A percentile compares a stretch with the other conserved stretches of the same genome.
Conservation (phyloP, 78 protist species). For the Creolimax fragrantissima region DNA sequence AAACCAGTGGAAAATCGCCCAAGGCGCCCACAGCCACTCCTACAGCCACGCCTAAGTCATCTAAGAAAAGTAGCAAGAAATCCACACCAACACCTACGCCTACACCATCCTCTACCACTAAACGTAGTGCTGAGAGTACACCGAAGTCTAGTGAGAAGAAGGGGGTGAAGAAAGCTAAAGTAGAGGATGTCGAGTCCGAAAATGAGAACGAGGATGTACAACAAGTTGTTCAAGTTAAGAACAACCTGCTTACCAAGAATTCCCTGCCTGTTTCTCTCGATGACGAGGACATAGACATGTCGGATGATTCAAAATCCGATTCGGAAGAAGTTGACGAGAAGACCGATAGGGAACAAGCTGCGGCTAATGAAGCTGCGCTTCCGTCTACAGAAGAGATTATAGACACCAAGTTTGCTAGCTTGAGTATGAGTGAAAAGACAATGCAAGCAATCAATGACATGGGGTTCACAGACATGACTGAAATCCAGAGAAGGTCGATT, state of each 20-base stretch:
- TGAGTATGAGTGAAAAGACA: slow-evolving; percentile 4
- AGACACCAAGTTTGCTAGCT: background rate
- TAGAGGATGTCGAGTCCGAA: background rate
- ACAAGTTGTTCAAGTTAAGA: background rate
- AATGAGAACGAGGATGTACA: background rate
- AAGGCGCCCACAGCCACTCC: background rate
- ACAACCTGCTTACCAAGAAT: background rate
- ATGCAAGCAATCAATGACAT: slow-evolving; percentile 34
- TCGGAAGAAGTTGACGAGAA: background rate
- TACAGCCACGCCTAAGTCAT: background rate
- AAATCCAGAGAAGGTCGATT: slow-evolving; percentile 77
- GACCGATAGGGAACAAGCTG: background rate
- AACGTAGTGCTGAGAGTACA: background rate
- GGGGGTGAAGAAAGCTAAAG: background rate
- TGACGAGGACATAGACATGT: background rate
- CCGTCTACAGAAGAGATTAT: background rate
- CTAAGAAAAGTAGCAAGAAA: background rate
- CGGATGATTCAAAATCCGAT: background rate
- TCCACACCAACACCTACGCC: too few species aligned
- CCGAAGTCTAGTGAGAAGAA: background rate
- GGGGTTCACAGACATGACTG: slow-evolving; percentile 79
- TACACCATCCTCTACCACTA: too few species aligned
- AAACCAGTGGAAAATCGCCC: background rate
- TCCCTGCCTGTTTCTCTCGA: background rate
- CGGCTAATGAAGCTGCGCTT: background rate